Evolutionary conservation across 2,329 filamentous ascomycete genomes (phyloP), one percentile per base, ranked within the genome.

Genomic region (Myriosclerotinia duriaeana): DNA sequence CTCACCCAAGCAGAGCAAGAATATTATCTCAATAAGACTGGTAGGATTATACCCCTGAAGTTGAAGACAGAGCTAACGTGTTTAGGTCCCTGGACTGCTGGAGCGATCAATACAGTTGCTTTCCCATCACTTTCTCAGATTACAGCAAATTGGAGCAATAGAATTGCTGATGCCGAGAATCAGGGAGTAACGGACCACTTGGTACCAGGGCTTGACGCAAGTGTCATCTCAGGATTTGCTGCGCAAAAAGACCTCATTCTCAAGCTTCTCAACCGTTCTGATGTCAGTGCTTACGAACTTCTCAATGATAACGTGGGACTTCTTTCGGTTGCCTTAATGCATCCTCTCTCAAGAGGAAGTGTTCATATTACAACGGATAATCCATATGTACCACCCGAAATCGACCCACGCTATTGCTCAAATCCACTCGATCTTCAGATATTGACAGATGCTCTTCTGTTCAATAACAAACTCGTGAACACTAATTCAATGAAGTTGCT

Each of bases 271-370:
- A 68, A 56, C 46, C 65, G 69, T 9, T 66, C 40, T 12, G 70
- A 71, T 56, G 70, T 70, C 62, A 69, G 72, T 30, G 72, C 69
- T 1, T 74, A 69, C n/a, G 72, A 73, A 56, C 63, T 74, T 5
- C 62, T 73, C 52, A 71, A 70, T 26, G 66, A 73, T 53, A 72
- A 72, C 38, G 54, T 71, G 55, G 71, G 72, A 12, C 68, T 72
- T 50, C 67, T 72, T 34, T 69, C 71, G 48, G 69, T 73, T 26
- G 66, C 72, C 1, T 76, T 83, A 55, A 81, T 82, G 67, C 87
- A 80, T 66, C 76, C 87, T 0, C 83, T 86, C 72, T 85, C 83
- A 1, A 81, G 85, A 1, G 87, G 87, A 1, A 80, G 78, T 61
- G 81, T 86, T 60, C 86, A 89, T 75, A 85, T 88, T 68, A 73